Percentiles rank a stretch among this genome's conserved stretches.
Evolutionary conservation across 75 land plant species (phyloP).

Genomic region (Adiantum capillusveneris): DNA sequence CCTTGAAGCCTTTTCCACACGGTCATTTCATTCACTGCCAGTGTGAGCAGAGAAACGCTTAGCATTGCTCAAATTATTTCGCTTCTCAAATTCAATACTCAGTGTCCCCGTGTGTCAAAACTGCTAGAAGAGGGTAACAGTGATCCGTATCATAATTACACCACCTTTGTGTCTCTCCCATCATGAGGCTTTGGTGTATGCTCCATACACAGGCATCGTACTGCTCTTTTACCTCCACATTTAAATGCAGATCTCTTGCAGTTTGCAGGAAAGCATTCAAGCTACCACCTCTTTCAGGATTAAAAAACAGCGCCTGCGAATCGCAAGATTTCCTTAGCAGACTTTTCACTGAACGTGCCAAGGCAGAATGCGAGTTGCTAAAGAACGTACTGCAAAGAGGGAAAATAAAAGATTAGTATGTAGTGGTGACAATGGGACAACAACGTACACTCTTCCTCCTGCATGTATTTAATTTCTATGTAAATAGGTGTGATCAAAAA

Average conservation of each 20-base stretch:
- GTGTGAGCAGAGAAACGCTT: too few species aligned
- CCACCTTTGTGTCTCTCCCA: constrained; percentile 43
- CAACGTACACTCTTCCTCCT: too few species aligned
- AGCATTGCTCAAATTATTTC: too few species aligned
- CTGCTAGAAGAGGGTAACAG: constrained; percentile 56
- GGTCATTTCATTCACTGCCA: too few species aligned
- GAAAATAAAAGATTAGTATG: background rate
- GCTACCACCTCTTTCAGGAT: constrained; percentile 67
- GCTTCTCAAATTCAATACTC: too few species aligned
- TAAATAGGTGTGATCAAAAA: too few species aligned
- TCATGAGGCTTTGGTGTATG: constrained; percentile 42
- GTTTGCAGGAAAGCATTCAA: constrained; percentile 50
- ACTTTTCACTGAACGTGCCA: constrained; percentile 49
- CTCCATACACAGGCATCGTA: constrained; percentile 56
- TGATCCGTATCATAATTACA: constrained; percentile 75
- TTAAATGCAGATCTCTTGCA: constrained; percentile 28
- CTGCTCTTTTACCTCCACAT: constrained; percentile 43
- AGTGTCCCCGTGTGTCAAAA: too few species aligned
- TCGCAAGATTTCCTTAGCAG: constrained; percentile 39
- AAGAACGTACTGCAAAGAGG: constrained; percentile 69
- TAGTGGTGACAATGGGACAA: background rate
- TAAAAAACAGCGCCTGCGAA: constrained; percentile 65
- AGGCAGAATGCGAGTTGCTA: constrained; percentile 54
- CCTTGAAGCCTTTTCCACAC: too few species aligned
- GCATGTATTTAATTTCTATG: too few species aligned